These are phyloP conservation scores for Coleophoma cylindrospora DNA, from an alignment of 2,329 filamentous ascomycete genomes.

Conservation along the genomic window DNA sequence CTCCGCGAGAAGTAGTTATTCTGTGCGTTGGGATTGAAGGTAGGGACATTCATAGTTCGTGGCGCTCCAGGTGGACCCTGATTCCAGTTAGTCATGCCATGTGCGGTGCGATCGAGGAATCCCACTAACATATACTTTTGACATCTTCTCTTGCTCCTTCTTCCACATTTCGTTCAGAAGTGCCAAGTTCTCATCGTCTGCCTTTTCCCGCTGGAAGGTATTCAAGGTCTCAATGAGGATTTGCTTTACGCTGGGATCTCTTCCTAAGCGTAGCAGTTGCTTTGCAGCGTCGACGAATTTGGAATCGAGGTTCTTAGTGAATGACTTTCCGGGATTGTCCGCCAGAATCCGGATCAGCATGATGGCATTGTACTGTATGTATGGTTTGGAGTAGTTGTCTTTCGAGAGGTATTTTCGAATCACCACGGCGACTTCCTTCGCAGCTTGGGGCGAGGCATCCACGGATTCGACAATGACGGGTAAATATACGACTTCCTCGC, in stretches of 20 bases:
- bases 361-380: constrained; percentile 89
- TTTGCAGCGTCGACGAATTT: constrained; percentile 77
- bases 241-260: constrained; percentile 74
- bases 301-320: constrained; percentile 85
- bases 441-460: constrained; percentile 85
- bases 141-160: constrained; percentile 68
- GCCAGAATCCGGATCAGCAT: constrained; percentile 91
- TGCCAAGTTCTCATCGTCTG: constrained; percentile 67
- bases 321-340: constrained; percentile 86
- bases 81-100: constrained; percentile 5
- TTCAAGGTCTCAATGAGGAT: constrained; percentile 85
- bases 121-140: constrained; percentile 37
- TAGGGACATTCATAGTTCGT: constrained; percentile 37
- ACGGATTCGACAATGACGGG: constrained; percentile 91
- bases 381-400: constrained; percentile 59
- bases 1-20: constrained; percentile 55
- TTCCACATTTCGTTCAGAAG: constrained; percentile 81
- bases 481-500: constrained; percentile 87
- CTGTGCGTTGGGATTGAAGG: constrained; percentile 34
- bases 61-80: constrained; percentile 26
- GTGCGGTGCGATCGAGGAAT: not conserved
- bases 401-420: constrained; percentile 80
- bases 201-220: constrained; percentile 61
- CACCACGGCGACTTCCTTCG: constrained; percentile 71
- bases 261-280: constrained; percentile 64